Evolutionary conservation across 1,139 yeast genomes (phyloP).

Genomic region (Taphrina flavorubra): DNA sequence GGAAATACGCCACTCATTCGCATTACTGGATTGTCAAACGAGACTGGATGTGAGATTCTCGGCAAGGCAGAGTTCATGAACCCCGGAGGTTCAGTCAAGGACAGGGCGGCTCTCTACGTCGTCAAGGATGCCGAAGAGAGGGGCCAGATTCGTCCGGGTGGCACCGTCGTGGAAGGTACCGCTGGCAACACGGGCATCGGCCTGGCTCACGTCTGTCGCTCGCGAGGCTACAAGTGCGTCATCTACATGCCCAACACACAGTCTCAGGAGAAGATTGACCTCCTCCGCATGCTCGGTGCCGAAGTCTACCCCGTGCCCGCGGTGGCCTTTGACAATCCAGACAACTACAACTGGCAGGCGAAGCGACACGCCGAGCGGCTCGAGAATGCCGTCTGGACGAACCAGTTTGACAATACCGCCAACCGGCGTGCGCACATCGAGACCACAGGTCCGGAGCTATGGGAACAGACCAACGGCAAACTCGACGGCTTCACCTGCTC

Average conservation of each 20-base stretch:
- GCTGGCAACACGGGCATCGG: slow-evolving; percentile 91
- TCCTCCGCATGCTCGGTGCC: slow-evolving; percentile 75
- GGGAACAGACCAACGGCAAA: slow-evolving; percentile 83
- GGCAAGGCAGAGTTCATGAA: slow-evolving; percentile 93
- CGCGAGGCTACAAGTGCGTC: slow-evolving; percentile 81
- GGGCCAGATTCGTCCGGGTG: slow-evolving; percentile 72
- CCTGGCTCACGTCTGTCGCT: slow-evolving; percentile 82
- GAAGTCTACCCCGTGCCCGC: slow-evolving; percentile 92
- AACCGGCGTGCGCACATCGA: slow-evolving; percentile 89
- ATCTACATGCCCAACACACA: slow-evolving; percentile 92
- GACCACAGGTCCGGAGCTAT: slow-evolving; percentile 91
- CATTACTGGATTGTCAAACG: slow-evolving; percentile 65
- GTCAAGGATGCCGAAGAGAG: slow-evolving; percentile 77
- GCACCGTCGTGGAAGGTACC: slow-evolving; percentile 72
- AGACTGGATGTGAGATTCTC: slow-evolving; percentile 74
- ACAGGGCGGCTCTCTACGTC: slow-evolving; percentile 82
- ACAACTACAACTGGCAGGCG: slow-evolving; percentile 65
- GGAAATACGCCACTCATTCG: slow-evolving; percentile 86
- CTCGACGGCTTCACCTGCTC: slow-evolving; percentile 86
- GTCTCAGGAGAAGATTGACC: slow-evolving; percentile 71
- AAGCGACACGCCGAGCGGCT: slow-evolving; percentile 76
- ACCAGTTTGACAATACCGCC: slow-evolving; percentile 84
- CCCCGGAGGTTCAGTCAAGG: slow-evolving; percentile 94
- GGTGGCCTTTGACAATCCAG: slow-evolving; percentile 77
- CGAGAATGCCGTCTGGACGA: slow-evolving; percentile 86